Conservation (phyloP, 495 filamentous ascomycete genomes). For the Penicillium bovifimosum region DNA sequence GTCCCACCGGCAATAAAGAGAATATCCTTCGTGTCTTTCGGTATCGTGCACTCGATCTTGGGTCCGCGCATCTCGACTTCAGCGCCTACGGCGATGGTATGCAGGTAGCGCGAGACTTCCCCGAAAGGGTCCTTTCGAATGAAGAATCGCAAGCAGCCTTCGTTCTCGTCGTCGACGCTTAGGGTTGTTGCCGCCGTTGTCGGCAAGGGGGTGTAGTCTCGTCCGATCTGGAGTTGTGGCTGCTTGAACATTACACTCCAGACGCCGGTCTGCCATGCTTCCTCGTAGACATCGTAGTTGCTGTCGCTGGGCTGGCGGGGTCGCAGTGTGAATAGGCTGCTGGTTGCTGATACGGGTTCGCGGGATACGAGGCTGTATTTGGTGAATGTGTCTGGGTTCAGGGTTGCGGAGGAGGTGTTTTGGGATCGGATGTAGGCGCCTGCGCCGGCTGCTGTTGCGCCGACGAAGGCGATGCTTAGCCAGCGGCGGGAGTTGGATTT, state of each 20-base stretch:
- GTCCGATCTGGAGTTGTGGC: slow-evolving; percentile 81
- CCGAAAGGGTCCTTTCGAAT: slow-evolving; percentile 51
- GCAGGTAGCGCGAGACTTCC: slow-evolving; percentile 65
- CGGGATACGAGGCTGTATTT: slow-evolving; percentile 61
- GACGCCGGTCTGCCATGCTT: slow-evolving; percentile 55
- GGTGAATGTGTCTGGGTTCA: slow-evolving; percentile 56
- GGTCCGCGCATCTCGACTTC: slow-evolving; percentile 74
- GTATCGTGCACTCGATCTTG: slow-evolving; percentile 61
- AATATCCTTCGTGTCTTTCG: slow-evolving; percentile 47
- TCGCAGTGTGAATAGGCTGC: slow-evolving; percentile 67
- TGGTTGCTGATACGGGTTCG: slow-evolving; percentile 66
- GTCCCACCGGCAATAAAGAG: slow-evolving; percentile 91
- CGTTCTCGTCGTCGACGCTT: slow-evolving; percentile 30
- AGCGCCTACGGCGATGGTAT: slow-evolving; percentile 53
- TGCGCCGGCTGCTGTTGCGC: slow-evolving; percentile 29
- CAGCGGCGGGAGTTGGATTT: slow-evolving; percentile 19
- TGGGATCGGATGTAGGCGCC: slow-evolving; percentile 36
- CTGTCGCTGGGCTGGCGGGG: slow-evolving; percentile 36
- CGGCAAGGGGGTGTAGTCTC: slow-evolving; percentile 86
- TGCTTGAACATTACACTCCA: slow-evolving; percentile 93
- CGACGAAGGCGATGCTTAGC: slow-evolving; percentile 33
- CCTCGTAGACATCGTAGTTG: slow-evolving; percentile 41
- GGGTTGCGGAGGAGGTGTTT: slow-evolving; percentile 18
- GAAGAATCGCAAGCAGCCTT: slow-evolving; percentile 46
- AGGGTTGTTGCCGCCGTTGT: slow-evolving; percentile 23